phyloP scores from a whole-genome alignment of 2,329 filamentous ascomycete genomes.

The Seiridium unicorne region DNA sequence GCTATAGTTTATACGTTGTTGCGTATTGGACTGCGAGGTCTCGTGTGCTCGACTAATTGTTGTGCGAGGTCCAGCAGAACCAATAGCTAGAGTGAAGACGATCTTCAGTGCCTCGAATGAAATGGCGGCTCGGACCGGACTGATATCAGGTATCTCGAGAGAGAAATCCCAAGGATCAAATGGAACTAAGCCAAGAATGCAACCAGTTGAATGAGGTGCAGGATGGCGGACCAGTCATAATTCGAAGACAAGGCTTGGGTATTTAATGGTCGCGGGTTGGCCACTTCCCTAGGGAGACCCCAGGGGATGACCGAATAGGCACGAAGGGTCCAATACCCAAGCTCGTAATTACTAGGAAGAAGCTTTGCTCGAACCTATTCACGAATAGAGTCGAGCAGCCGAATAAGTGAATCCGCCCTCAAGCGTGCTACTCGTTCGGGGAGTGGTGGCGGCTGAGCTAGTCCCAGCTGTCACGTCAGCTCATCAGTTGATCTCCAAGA shows the following conservation, averaged over 20 bases:
- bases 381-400: slow-evolving; percentile 1
- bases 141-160: slow-evolving; percentile 25
- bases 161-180: neutral
- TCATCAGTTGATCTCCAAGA: neutral
- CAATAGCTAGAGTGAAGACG: neutral
- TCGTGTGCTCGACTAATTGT: neutral
- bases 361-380: too few relatives aligned
- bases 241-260: slow-evolving; percentile 29
- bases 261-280: slow-evolving; percentile 34
- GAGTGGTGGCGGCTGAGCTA: neutral
- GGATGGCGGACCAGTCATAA: slow-evolving; percentile 37
- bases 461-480: neutral
- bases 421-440: neutral
- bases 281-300: slow-evolving; percentile 30
- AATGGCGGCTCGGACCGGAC: slow-evolving; percentile 23
- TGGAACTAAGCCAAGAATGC: slow-evolving; percentile 15
- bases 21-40: too few relatives aligned
- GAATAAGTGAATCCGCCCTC: slow-evolving; percentile 9
- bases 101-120: neutral
- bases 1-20: too few relatives aligned
- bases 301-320: slow-evolving; percentile 28
- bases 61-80: neutral
- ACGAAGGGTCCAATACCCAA: slow-evolving; percentile 26
- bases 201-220: slow-evolving; percentile 33
- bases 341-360: slow-evolving; percentile 12